Base-by-base conservation (phyloP, 345 rosid genomes). In the Populus ilicifolia region DNA sequence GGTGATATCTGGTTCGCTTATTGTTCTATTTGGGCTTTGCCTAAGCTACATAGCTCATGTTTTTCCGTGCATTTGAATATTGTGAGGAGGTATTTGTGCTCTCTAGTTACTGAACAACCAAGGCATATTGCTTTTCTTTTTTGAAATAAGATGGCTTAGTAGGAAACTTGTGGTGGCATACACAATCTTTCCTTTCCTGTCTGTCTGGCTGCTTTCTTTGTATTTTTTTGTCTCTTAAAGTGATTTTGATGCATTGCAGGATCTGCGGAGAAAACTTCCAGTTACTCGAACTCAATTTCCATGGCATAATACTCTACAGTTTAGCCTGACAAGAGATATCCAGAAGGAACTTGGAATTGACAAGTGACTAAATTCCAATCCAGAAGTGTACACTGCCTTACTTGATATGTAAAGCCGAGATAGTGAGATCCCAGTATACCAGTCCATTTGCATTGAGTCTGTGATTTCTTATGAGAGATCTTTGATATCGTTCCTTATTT, bases 191-290 rank as follows among this genome's bases (percentile, higher is more conserved):
- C 18, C 2, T 10, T 66, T 35, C 25, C 7, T 48, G 16, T 46
- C 2, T 33, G 43, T 20, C 25, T 21, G 14, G 12, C 12, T 52
- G 10, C 18, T 44, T 67, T 2, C 13, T 6, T 46, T 68, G 36
- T 0, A 33, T 29, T 25, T 27, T 27, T 43, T 14, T 36, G 21
- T 16, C 67, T 59, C 16, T 74, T 44, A 21, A n/a, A 59, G 48
- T 66, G 36, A 50, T 56, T 36, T 25, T 21, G 56, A 9, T 35
- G 36, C 59, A 41, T 67, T 81, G 82, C 88, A 96, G 98, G 99
- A 96, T 80, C 89, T 96, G n/a, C 86, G 98, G 77, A 86, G 99
- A 85, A 94, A 94, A 89, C 99, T 94, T 71, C 99, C 98, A 0
- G 98, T 94, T 67, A 96, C 98, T 69, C 88, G 97, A 50, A 96